A percentile compares a stretch with the other conserved stretches of the same genome.
These are phyloP conservation scores for Naganishia sp. DNA, from an alignment of 1,284 basidiomycete species.

Conservation along the genomic window DNA sequence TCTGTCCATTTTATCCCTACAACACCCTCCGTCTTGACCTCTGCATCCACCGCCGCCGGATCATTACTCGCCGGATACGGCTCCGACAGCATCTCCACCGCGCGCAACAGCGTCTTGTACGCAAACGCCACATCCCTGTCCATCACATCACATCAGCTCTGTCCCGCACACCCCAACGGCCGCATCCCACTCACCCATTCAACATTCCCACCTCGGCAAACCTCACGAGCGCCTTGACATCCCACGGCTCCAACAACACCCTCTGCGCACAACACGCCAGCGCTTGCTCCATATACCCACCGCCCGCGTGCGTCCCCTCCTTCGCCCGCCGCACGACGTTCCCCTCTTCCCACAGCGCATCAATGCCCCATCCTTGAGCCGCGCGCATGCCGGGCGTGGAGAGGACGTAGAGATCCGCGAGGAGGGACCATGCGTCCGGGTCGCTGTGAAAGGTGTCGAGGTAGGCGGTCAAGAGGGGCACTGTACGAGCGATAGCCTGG, in stretches of 20 bases:
- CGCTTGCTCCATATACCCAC: slow-evolving; percentile 28
- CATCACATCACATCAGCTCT: not conserved
- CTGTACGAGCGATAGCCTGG: slow-evolving; percentile 60
- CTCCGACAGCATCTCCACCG: slow-evolving; percentile 76
- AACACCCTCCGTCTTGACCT: slow-evolving; percentile 38
- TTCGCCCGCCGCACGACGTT: not conserved
- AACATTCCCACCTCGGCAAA: slow-evolving; percentile 50
- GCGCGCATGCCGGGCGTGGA: slow-evolving; percentile 14
- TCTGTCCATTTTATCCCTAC: slow-evolving; percentile 2
- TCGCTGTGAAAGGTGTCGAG: slow-evolving; percentile 94
- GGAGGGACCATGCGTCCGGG: slow-evolving; percentile 85
- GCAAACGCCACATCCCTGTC: slow-evolving; percentile 69
- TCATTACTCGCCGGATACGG: slow-evolving; percentile 49
- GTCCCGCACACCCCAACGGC: no score
- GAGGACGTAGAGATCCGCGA: slow-evolving; percentile 76
- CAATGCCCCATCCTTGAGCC: slow-evolving; percentile 46
- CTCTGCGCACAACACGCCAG: slow-evolving; percentile 43
- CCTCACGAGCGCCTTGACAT: slow-evolving; percentile 44
- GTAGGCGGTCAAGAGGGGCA: slow-evolving; percentile 73
- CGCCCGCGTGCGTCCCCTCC: not conserved
- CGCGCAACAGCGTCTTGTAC: slow-evolving; percentile 77
- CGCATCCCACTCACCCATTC: slow-evolving; percentile 48
- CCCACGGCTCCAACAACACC: slow-evolving; percentile 46
- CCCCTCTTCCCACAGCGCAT: slow-evolving; percentile 13
- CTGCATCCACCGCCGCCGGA: slow-evolving; percentile 13